Conservation (phyloP, 192 early-diverging fungal species). For the Coemansia sp. region DNA sequence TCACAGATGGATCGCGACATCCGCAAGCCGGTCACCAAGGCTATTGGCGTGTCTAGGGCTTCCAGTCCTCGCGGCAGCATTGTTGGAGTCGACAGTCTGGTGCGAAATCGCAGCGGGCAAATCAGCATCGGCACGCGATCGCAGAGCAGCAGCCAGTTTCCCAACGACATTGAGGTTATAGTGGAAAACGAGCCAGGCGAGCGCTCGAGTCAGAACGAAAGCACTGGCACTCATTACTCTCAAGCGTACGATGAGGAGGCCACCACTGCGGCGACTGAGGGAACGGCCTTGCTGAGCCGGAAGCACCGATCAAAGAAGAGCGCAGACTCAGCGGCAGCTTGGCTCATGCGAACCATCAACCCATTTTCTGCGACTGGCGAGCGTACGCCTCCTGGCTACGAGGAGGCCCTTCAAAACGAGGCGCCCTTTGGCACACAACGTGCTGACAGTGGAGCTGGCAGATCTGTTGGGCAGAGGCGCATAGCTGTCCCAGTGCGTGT, state of each 20-base stretch:
- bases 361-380: slow-evolving; percentile 12
- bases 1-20: slow-evolving; percentile 94
- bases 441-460: slow-evolving; percentile 12
- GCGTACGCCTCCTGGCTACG: slow-evolving; percentile 1
- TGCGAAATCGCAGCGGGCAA: slow-evolving; percentile 21
- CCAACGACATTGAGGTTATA: slow-evolving; percentile 34
- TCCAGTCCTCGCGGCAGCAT: slow-evolving; percentile 48
- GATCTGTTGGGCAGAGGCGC: slow-evolving; percentile 44
- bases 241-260: slow-evolving; percentile 12
- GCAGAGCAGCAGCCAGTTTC: slow-evolving; percentile 19
- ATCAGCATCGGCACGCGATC: slow-evolving; percentile 19
- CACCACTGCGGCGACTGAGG: slow-evolving; percentile 11
- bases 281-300: slow-evolving; percentile 25
- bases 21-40: slow-evolving; percentile 68
- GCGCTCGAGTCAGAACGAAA: slow-evolving; percentile 34
- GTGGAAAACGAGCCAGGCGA: slow-evolving; percentile 39
- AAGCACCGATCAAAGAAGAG: neutral
- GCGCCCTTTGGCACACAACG: slow-evolving; percentile 17
- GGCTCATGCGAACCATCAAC: slow-evolving; percentile 30
- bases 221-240: slow-evolving; percentile 22
- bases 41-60: slow-evolving; percentile 49
- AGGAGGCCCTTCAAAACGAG: slow-evolving; percentile 5
- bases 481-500: slow-evolving; percentile 69
- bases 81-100: slow-evolving; percentile 23
- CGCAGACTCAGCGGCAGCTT: slow-evolving; percentile 4